phyloP scores from a whole-genome alignment of 129 eudicot genomes.

The Sambucus nigra region DNA sequence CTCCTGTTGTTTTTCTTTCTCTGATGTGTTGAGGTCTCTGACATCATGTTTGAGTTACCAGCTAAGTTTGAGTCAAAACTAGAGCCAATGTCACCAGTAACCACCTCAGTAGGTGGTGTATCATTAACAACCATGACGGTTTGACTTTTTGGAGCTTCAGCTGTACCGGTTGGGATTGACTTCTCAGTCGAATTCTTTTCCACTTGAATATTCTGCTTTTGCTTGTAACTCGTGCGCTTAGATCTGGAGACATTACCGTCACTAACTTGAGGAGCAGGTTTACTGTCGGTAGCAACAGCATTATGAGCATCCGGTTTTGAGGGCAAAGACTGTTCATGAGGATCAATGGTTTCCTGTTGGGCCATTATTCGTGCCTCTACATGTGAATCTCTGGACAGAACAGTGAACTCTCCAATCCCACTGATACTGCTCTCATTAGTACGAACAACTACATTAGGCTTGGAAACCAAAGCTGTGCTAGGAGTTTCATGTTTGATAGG shows the following conservation, averaged over 20 bases:
- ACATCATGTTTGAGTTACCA: constrained; percentile 9
- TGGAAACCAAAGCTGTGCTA: constrained; percentile 8
- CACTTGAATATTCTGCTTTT: constrained; percentile 34
- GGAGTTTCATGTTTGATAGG: constrained; percentile 13
- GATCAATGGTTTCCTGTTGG: constrained; percentile 21
- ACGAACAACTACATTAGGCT: constrained; percentile 23
- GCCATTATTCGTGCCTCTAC: constrained; percentile 10
- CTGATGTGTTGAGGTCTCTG: constrained; percentile 32
- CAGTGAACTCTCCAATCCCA: constrained; percentile 8
- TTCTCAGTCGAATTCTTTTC: constrained; percentile 29
- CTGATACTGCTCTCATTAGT: constrained; percentile 8
- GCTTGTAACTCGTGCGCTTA: constrained; percentile 43
- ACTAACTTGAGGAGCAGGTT: constrained; percentile 23
- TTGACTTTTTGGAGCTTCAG: constrained; percentile 19
- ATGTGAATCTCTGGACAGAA: constrained; percentile 9
- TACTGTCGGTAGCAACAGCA: constrained; percentile 25
- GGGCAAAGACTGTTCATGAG: constrained; percentile 19
- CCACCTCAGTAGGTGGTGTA: constrained; percentile 11
- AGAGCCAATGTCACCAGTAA: constrained; percentile 22
- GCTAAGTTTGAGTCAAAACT: constrained; percentile 14
- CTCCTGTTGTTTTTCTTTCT: constrained; percentile 44
- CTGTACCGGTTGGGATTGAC: constrained; percentile 18
- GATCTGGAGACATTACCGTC: constrained; percentile 36
- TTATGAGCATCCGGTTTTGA: constrained; percentile 19
- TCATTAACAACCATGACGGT: constrained; percentile 11